These are phyloP conservation scores for Talaromyces nanjingensis DNA, from an alignment of 495 filamentous ascomycete species.

Conservation along the genomic window DNA sequence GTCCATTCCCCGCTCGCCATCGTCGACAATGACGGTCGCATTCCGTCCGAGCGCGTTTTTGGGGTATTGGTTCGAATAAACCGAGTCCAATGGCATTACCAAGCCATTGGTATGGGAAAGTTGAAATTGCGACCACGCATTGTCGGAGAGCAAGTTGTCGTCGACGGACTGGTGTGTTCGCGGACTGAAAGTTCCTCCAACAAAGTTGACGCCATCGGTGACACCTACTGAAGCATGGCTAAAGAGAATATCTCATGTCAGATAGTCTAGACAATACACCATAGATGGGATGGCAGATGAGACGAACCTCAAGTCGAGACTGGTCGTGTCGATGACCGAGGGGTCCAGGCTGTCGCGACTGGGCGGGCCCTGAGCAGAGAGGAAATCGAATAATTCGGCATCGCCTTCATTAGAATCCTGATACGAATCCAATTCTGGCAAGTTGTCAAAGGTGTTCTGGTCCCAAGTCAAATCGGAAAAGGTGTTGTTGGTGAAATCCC, in stretches of 20 bases:
- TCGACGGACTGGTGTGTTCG: conserved; percentile 36
- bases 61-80: conserved; percentile 31
- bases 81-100: conserved; percentile 29
- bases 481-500: conserved; percentile 16
- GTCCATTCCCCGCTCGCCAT: conserved; percentile 29
- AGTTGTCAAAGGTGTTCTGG: conserved; percentile 32
- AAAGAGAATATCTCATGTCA: neutral
- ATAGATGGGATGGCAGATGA: neutral
- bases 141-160: conserved; percentile 37
- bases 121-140: conserved; percentile 37
- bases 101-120: conserved; percentile 30
- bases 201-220: conserved; percentile 28
- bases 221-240: conserved; percentile 5
- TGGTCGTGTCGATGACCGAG: conserved; percentile 19
- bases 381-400: conserved; percentile 31
- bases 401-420: conserved; percentile 38
- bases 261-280: neutral
- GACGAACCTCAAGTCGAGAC: conserved; percentile 14
- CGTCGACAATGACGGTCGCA: conserved; percentile 35
- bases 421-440: conserved; percentile 38
- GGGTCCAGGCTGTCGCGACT: conserved; percentile 13
- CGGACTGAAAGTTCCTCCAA: conserved; percentile 37
- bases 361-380: conserved; percentile 25
- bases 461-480: conserved; percentile 38
- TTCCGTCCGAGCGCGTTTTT: conserved; percentile 24